Percentiles rank a stretch among this genome's conserved stretches.
phyloP scores from a whole-genome alignment of 1,284 basidiomycete genomes.

The Amylostereum areolatum region DNA sequence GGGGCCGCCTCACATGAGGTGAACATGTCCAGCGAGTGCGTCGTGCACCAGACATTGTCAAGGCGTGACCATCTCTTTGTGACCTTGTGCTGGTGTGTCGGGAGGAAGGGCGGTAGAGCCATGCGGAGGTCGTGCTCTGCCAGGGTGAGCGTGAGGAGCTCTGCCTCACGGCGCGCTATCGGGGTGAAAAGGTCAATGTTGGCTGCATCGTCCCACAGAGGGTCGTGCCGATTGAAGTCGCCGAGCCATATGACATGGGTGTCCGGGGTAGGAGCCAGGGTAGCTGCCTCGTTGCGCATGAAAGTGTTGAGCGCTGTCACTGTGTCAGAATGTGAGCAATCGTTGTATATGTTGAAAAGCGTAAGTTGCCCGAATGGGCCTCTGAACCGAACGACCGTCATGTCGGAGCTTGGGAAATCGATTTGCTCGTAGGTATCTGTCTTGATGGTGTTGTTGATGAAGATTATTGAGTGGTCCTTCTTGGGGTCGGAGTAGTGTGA shows the following conservation, averaged over 20 bases:
- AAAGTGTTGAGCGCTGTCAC: not conserved
- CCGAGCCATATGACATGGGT: constrained; percentile 29
- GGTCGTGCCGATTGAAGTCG: constrained; percentile 48
- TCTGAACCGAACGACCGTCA: not conserved
- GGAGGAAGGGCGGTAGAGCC: constrained; percentile 21
- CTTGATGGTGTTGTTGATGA: not conserved
- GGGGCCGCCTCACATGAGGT: constrained; percentile 14
- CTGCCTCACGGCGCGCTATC: constrained; percentile 9
- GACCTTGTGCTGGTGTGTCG: constrained; percentile 20
- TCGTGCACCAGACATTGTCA: constrained; percentile 28
- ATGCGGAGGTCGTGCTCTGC: constrained; percentile 16
- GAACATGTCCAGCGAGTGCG: constrained; percentile 10
- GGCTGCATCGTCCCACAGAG: constrained; percentile 32
- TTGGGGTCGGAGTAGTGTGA: not conserved
- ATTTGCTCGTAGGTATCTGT: not conserved
- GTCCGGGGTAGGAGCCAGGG: too few relatives aligned
- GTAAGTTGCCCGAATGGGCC: not conserved
- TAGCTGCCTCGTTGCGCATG: not conserved
- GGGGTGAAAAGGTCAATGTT: constrained; percentile 32
- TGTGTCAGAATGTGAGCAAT: not conserved
- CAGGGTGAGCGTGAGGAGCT: constrained; percentile 17
- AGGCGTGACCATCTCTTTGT: constrained; percentile 24
- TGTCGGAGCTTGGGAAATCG: not conserved
- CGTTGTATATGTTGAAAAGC: constrained; percentile 4
- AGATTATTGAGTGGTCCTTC: not conserved